Evolutionary conservation across 1,284 basidiomycete genomes (phyloP).

Genomic region (Cutaneotrichosporon sp.): DNA sequence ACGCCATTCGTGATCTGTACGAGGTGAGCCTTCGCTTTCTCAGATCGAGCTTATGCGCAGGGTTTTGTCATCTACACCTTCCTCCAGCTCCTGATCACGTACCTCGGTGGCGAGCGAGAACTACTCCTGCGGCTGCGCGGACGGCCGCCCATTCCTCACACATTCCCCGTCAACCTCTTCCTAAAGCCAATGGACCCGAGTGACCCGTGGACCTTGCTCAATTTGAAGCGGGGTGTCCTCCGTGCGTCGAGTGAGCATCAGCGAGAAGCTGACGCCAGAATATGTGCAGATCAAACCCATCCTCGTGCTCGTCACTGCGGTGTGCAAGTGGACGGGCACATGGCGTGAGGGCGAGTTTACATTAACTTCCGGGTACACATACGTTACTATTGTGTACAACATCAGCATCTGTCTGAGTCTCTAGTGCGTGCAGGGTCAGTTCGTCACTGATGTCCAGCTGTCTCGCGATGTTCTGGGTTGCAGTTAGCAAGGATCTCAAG

Average conservation of each 20-base stretch:
- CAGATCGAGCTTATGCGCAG: conserved; percentile 50
- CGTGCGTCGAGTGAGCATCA: conserved; percentile 66
- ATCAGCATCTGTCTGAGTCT: conserved; percentile 51
- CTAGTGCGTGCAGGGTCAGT: too few relatives aligned
- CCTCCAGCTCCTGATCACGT: conserved; percentile 73
- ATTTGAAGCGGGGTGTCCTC: conserved; percentile 87
- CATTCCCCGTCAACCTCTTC: conserved; percentile 77
- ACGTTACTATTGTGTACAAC: conserved; percentile 73
- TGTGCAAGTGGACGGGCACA: conserved; percentile 78
- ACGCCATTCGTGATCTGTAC: conserved; percentile 90
- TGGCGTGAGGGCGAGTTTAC: conserved; percentile 87
- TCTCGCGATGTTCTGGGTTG: conserved; percentile 91
- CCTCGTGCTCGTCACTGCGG: conserved; percentile 74
- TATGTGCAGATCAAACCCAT: conserved; percentile 96
- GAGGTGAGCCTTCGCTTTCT: conserved; percentile 73
- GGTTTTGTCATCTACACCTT: conserved; percentile 96
- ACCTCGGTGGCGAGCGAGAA: conserved; percentile 88
- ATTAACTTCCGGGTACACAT: conserved; percentile 82
- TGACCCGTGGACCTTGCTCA: conserved; percentile 89
- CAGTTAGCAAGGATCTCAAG: conserved; percentile 75
- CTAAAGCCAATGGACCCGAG: conserved; percentile 70
- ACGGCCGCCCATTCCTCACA: conserved; percentile 74
- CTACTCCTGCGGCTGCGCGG: conserved; percentile 87
- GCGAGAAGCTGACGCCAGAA: conserved; percentile 54
- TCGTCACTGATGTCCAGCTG: conserved; percentile 75